A percentile compares a stretch with the other conserved stretches of the same genome.
Evolutionary conservation across 2,329 filamentous ascomycete species (phyloP).

Genomic region (Fusarium virguliforme): DNA sequence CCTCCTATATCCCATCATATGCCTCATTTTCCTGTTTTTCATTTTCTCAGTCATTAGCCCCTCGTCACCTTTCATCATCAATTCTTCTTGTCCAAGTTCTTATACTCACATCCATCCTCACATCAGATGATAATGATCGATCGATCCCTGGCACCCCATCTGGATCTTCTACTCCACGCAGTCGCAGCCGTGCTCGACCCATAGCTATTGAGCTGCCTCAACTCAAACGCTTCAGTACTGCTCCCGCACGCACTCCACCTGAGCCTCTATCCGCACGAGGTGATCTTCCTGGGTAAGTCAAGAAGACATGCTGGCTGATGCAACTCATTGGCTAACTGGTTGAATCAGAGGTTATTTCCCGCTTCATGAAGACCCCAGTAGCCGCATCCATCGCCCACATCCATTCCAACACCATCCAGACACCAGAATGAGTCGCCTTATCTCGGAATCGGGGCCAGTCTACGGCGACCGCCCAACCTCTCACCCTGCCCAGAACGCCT

Average conservation of each 20-base stretch:
- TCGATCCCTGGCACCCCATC: slow-evolving; percentile 39
- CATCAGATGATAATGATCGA: slow-evolving; percentile 41
- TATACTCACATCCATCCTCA: slow-evolving; percentile 30
- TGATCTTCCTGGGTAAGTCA: slow-evolving; percentile 70
- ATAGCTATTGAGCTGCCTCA: slow-evolving; percentile 69
- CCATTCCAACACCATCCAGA: slow-evolving; percentile 64
- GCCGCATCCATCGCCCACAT: slow-evolving; percentile 65
- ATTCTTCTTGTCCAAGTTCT: not conserved
- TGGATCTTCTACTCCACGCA: slow-evolving; percentile 45
- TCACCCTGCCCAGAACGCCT: slow-evolving; percentile 46
- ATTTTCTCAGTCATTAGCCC: slow-evolving; percentile 35
- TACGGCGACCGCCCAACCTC: slow-evolving; percentile 51
- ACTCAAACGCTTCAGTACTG: slow-evolving; percentile 59
- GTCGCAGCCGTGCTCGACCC: slow-evolving; percentile 59
- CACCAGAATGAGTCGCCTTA: slow-evolving; percentile 58
- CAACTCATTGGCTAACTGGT: slow-evolving; percentile 18
- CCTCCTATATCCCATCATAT: slow-evolving; percentile 40
- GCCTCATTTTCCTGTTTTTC: slow-evolving; percentile 40
- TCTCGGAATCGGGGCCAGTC: slow-evolving; percentile 52
- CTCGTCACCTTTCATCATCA: slow-evolving; percentile 14
- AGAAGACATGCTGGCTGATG: not conserved
- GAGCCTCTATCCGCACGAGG: slow-evolving; percentile 72
- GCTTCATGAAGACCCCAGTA: slow-evolving; percentile 69
- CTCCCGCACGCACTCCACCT: slow-evolving; percentile 62
- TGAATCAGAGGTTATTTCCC: slow-evolving; percentile 72